Base-by-base conservation (phyloP, 768 basidiomycete genomes). In the Paxillus involutus region DNA sequence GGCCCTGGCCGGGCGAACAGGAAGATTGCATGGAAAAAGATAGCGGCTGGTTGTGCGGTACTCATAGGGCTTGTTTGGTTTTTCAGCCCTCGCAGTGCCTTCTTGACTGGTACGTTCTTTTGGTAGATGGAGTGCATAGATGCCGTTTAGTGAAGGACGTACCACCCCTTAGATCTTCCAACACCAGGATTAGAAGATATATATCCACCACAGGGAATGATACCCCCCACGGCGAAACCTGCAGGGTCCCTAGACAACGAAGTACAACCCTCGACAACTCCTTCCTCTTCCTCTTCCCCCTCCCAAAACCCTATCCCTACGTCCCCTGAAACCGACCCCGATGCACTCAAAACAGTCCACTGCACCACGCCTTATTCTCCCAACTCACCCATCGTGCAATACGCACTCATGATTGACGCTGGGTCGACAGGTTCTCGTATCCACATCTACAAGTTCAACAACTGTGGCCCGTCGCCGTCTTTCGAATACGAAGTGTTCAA, bases 371-470 rank as follows among this genome's bases (percentile, higher is more conserved):
- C 92, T 0, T 71, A 84, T 68, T 71, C 71, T 13, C 60, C 78
- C 1, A 63, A 70, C 48, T 64, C 76, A 46, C 79, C 80, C 0
- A 76, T 96, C 53, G 88, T 96, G 12, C 92, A 94, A 68, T 99
- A 91, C 70, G 94, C 93, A 0, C 81, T 98, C 63, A 97, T 98
- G 86, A 91, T 98, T 73, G 97, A 99, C 70, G 96, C 97, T 1
- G 97, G 97, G 21, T 98, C 95, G 16, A 97, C 94, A 0, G 97
- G 96, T 17, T 97, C 95, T 0, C 84, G 97, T 16, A 94, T 98
- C 64, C 97, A 99, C 78, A 81, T 98, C 32, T 99, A 98, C 86
- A 98, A 97, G 68, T 98, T 98, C 83, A 80, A 96, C 80, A 86
- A 94, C 76, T 94, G 94, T 75, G 77, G 78, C 0, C 69, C 86